Evolutionary conservation across 495 filamentous ascomycete genomes (phyloP), one percentile per base, ranked within the genome.

Genomic region (Stereocaulon alpinum): DNA sequence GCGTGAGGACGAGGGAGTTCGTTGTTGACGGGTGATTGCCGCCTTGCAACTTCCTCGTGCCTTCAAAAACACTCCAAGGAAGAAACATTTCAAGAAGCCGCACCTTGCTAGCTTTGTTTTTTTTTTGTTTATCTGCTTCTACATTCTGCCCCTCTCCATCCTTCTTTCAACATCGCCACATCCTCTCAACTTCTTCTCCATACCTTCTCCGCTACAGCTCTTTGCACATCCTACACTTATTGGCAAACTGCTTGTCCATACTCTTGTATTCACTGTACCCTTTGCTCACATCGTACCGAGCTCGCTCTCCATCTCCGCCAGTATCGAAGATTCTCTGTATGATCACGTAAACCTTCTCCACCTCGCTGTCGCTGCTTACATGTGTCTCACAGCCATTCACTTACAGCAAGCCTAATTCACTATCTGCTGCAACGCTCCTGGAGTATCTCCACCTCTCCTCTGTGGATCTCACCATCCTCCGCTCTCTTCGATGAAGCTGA

Each of bases 161-260:
- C 59, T 56, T 56, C 69, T 65, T 55, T 42, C 62, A 55, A 65
- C 47, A 40, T 58, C 50, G 62, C 63, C 40, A 59, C 66, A 47
- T 70, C 61, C 62, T 70, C 66, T 63, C 63, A 68, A 70, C 66
- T 64, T 60, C 63, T 63, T 65, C 63, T 66, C 67, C 71, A 52
- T 60, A 61, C 72, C 72, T 75, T 74, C 68, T 67, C 72, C 68
- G 61, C 73, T 70, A 65, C 70, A 72, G 71, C 68, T 73, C 69
- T 67, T 70, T 70, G 68, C 68, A 74, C 69, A 73, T 74, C 75
- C 77, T 68, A 41, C 18, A 75, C 76, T 75, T 70, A 70, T 74
- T 76, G 76, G 52, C 71, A 77, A 77, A 68, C 76, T 77, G 73
- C 74, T 78, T 73, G 69, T 64, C 60, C 56, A 67, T 63, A 67